Conservation (phyloP, 2,329 filamentous ascomycete genomes). For the Pseudopyrenochaeta lycopersici region DNA sequence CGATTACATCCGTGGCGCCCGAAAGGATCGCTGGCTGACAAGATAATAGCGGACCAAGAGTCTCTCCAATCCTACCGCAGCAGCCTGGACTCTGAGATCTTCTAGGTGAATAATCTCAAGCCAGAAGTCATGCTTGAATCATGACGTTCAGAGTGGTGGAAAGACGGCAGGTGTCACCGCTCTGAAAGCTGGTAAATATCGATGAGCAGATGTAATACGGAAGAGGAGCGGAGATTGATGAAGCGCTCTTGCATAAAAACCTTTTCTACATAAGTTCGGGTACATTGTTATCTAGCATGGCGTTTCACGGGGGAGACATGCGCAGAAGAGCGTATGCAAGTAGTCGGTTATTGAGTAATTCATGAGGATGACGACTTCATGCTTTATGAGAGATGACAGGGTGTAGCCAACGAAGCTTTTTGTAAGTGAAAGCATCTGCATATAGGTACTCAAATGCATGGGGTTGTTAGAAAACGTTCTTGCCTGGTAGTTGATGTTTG, state of each 20-base stretch:
- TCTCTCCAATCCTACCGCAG: slow-evolving; percentile 45
- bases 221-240: no score
- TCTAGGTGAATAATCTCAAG: slow-evolving; percentile 28
- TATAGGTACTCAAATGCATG: no score
- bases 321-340: background rate
- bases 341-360: background rate
- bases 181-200: background rate
- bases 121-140: background rate
- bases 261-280: background rate
- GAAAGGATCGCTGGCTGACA: slow-evolving; percentile 5
- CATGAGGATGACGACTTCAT: background rate
- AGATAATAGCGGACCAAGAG: slow-evolving; percentile 34
- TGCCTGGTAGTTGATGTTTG: no score
- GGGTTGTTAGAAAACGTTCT: no score
- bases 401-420: no score
- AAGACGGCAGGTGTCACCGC: slow-evolving; percentile 3
- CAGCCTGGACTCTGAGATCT: slow-evolving; percentile 48
- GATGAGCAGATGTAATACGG: background rate
- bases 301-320: background rate
- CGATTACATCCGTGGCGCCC: slow-evolving; percentile 8
- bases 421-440: no score
- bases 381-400: background rate
- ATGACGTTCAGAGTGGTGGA: background rate
- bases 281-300: background rate
- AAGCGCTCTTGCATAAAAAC: background rate